These are phyloP conservation scores for Asterella californica DNA, from an alignment of 225 moss, liverwort and hornwort species.

Conservation along the genomic window DNA sequence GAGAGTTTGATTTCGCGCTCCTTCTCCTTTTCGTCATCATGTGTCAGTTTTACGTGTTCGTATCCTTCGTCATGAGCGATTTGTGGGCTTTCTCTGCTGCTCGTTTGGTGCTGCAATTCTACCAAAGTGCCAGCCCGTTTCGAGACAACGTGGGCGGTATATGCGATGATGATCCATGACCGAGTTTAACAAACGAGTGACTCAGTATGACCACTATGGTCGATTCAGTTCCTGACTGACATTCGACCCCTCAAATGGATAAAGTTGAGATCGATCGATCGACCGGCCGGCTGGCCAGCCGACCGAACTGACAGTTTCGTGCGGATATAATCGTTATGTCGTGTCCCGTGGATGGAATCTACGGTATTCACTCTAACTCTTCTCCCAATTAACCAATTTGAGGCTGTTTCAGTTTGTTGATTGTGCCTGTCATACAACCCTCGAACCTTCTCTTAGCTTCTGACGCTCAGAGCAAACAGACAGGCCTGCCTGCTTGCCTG, in stretches of 20 bases:
- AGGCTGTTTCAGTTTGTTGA: background rate
- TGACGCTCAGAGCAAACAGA: too few relatives aligned
- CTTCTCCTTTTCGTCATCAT: background rate
- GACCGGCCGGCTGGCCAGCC: too few relatives aligned
- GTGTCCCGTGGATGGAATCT: background rate
- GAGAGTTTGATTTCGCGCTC: background rate
- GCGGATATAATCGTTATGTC: background rate
- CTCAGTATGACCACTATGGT: background rate
- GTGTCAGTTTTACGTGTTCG: background rate
- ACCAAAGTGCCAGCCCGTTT: background rate
- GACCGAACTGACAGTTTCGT: too few relatives aligned
- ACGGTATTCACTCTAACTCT: background rate
- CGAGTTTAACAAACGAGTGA: background rate
- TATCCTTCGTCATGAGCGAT: background rate
- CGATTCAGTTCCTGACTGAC: background rate
- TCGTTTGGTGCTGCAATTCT: background rate
- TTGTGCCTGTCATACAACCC: background rate
- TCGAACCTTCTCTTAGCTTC: too few relatives aligned
- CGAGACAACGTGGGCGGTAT: background rate
- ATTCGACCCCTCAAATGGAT: too few relatives aligned
- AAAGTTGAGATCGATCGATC: too few relatives aligned
- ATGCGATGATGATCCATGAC: background rate
- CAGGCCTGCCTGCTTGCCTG: too few relatives aligned
- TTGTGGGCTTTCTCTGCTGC: constrained; percentile 3
- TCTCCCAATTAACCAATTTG: background rate